Conservation (phyloP, 2,329 filamentous ascomycete genomes). For the Penicillium sp. region DNA sequence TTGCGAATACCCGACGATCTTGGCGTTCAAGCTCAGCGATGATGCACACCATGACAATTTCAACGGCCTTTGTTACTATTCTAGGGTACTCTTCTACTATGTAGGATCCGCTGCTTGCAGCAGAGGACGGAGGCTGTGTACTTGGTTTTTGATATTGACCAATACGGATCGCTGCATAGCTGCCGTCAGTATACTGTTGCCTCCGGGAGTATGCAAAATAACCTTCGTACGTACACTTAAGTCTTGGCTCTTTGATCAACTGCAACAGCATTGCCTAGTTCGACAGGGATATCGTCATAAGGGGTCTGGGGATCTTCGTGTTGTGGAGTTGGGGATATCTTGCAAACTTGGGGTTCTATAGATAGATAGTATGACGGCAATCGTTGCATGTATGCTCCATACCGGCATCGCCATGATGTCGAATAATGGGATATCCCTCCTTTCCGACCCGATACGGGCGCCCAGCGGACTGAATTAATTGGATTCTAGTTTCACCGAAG, state of each 20-base stretch:
- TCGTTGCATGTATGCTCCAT: background rate
- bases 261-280: slow-evolving; percentile 7
- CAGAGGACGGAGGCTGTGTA: slow-evolving; percentile 9
- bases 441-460: background rate
- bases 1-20: slow-evolving; percentile 1
- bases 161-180: background rate
- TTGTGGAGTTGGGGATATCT: background rate
- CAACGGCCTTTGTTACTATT: slow-evolving; percentile 6
- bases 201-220: background rate
- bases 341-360: background rate
- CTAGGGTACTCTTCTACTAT: background rate
- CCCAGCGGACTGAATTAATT: background rate
- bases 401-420: slow-evolving; percentile 1
- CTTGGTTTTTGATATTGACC: background rate
- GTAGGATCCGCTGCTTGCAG: background rate
- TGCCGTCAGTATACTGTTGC: background rate
- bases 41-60: background rate
- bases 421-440: background rate
- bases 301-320: background rate
- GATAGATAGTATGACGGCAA: background rate
- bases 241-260: slow-evolving; percentile 1
- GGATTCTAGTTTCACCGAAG: background rate
- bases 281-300: slow-evolving; percentile 7
- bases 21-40: background rate
- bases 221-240: background rate